Conservation (phyloP, 2,329 filamentous ascomycete species). For the Fusarium nodosum region DNA sequence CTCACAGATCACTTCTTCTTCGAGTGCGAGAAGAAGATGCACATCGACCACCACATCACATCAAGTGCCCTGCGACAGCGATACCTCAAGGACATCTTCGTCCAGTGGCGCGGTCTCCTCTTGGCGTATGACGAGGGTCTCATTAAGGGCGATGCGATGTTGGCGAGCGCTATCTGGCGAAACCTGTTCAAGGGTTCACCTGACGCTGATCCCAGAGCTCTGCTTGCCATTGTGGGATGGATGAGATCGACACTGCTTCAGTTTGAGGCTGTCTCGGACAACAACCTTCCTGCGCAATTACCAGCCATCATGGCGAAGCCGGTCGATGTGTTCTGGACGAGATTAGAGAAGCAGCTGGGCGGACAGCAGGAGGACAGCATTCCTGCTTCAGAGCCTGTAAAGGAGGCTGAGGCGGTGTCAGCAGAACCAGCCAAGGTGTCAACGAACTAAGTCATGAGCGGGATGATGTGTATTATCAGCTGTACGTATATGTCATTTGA, state of each 20-base stretch:
- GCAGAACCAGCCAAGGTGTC: constrained; percentile 41
- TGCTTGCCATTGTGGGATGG: constrained; percentile 70
- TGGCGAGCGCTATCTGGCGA: constrained; percentile 89
- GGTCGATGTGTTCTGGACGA: constrained; percentile 61
- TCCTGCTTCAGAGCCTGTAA: constrained; percentile 36
- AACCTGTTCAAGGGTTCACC: constrained; percentile 85
- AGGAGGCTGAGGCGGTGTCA: constrained; percentile 26
- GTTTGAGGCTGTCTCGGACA: constrained; percentile 65
- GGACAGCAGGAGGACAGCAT: constrained; percentile 49
- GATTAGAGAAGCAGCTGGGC: constrained; percentile 58
- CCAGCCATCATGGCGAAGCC: constrained; percentile 55
- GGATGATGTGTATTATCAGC: constrained; percentile 47
- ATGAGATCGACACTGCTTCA: constrained; percentile 64
- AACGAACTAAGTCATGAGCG: constrained; percentile 31
- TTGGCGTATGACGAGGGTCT: constrained; percentile 88
- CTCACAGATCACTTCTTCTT: constrained; percentile 96
- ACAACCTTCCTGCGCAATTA: constrained; percentile 53
- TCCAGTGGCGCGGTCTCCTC: constrained; percentile 90
- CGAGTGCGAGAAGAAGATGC: constrained; percentile 87
- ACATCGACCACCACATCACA: constrained; percentile 79
- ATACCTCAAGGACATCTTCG: constrained; percentile 88
- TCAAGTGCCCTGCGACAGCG: constrained; percentile 71
- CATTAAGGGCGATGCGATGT: constrained; percentile 79
- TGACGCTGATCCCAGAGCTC: constrained; percentile 63
- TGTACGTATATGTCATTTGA: constrained; percentile 28